These are phyloP conservation scores for Penicillium parvum DNA, from an alignment of 495 filamentous ascomycete species.

Conservation along the genomic window DNA sequence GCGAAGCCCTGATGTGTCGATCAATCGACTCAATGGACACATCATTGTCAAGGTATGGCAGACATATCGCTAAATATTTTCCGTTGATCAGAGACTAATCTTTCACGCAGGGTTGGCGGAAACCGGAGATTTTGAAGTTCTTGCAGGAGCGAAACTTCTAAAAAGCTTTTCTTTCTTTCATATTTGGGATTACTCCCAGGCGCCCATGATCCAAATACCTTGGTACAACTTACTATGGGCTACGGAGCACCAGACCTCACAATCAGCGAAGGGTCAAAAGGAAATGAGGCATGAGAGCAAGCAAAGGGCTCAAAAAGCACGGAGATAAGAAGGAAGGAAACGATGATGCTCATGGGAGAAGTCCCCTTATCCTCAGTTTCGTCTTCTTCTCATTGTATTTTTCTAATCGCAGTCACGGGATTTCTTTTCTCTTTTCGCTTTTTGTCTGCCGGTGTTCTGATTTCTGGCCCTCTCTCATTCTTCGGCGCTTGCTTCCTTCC, in stretches of 20 bases:
- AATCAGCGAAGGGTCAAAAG: not conserved
- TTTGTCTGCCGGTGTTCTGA: slow-evolving; percentile 9
- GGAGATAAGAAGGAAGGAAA: slow-evolving; percentile 1
- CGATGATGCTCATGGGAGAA: slow-evolving; percentile 8
- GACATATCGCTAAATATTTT: not conserved
- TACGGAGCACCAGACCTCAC: not conserved
- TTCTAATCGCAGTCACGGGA: slow-evolving; percentile 16
- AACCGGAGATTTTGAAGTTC: slow-evolving; percentile 46
- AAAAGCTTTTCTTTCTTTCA: slow-evolving; percentile 10
- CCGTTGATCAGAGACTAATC: slow-evolving; percentile 1
- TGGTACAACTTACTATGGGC: not conserved
- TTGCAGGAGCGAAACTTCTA: slow-evolving; percentile 46
- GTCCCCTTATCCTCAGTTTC: slow-evolving; percentile 12
- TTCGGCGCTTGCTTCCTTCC: slow-evolving; percentile 14
- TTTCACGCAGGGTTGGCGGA: slow-evolving; percentile 45
- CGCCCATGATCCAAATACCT: not conserved
- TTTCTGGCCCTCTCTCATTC: slow-evolving; percentile 9
- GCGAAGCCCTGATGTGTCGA: slow-evolving; percentile 39
- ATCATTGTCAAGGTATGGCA: slow-evolving; percentile 57
- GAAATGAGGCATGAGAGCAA: slow-evolving; percentile 4
- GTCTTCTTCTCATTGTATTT: slow-evolving; percentile 17
- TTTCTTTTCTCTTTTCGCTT: slow-evolving; percentile 7
- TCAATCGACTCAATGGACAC: slow-evolving; percentile 60
- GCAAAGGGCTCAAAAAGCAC: slow-evolving; percentile 9
- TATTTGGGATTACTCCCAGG: slow-evolving; percentile 1